A percentile compares a stretch with the other conserved stretches of the same genome.
Conservation (phyloP, 371 early-diverging fungal genomes). For the Dinochytrium kinnereticum region DNA sequence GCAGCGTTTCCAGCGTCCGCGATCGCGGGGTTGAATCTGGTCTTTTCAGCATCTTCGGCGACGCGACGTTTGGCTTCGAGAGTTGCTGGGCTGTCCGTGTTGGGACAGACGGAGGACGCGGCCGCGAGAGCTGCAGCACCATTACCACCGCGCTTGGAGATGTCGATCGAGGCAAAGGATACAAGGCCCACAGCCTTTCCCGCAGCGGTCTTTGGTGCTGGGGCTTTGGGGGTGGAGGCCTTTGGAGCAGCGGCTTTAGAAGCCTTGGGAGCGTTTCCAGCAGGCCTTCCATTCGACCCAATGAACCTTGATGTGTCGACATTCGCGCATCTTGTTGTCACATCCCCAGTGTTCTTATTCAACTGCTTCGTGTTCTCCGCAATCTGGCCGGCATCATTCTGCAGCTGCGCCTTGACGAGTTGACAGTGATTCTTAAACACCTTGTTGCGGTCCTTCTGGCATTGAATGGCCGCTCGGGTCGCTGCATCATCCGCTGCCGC, state of each 20-base stretch:
- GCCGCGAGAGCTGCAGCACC: conserved; percentile 17
- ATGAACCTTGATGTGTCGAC: conserved; percentile 24
- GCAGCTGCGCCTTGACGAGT: conserved; percentile 21
- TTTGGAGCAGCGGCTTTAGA: background rate
- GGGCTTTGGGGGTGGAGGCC: background rate
- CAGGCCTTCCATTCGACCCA: background rate
- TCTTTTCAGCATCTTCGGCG: conserved; percentile 28
- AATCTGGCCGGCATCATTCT: conserved; percentile 14
- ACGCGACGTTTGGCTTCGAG: conserved; percentile 24
- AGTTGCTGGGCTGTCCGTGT: background rate
- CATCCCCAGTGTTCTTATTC: conserved; percentile 22
- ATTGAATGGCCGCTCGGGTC: conserved; percentile 29
- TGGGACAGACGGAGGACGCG: conserved; percentile 25
- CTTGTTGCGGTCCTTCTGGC: conserved; percentile 30
- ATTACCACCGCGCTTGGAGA: conserved; percentile 16
- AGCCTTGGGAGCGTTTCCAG: background rate
- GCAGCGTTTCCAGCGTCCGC: conserved; percentile 12
- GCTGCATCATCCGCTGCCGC: conserved; percentile 14
- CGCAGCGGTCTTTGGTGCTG: background rate
- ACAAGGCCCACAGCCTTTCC: background rate
- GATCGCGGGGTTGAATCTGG: conserved; percentile 30
- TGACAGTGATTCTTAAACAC: conserved; percentile 2
- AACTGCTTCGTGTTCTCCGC: conserved; percentile 30
- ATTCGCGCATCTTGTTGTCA: conserved; percentile 19
- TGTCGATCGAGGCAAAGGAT: conserved; percentile 24